Base-by-base conservation (phyloP, 805 yeast species). In the Priceomyces haplophilus region DNA sequence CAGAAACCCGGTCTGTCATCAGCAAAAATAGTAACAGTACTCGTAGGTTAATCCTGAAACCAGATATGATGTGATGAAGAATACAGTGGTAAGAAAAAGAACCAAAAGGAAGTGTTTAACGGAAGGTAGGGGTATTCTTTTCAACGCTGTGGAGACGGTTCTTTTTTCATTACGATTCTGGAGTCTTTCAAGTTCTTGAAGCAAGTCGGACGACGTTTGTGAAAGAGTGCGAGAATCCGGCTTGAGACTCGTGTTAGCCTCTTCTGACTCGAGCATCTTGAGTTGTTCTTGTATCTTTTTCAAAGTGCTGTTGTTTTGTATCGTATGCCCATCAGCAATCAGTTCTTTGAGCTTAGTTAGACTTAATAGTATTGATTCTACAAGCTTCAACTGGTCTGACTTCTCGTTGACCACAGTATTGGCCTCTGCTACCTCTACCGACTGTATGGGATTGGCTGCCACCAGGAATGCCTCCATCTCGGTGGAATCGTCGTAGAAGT, bases 1-100 rank as follows among this genome's bases (percentile, higher is more conserved):
- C 24, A 21, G 21, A n/a, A n/a, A n/a, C n/a, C n/a, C n/a, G n/a
- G n/a, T n/a, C n/a, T 33, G 10, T 16, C 4, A 8, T 52, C 42
- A 68, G 50, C 73, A 68, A 48, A 56, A 57, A 52, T 64, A 68
- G 53, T 69, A 69, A 50, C 75, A 69, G 51, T 69, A 68, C 13
- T 65, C 65, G 45, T 67, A 67, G 20, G 55, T 51, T 21, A 61
- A 49, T 15, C 59, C 66, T n/a, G 69, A 63, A 11, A 60, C 61
- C 37, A 57, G 52, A 21, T 64, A 60, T 11, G 57, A 46, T 12
- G 57, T 45, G 15, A 47, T 40, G 12, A 61, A 41, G 40, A 61
- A 46, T 30, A 36, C 19, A 20, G 19, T 5, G 10, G 20, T 16
- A 36, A 25, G 27, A 3, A 36, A 36, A 10, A 21, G 15, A 3